phyloP scores from a whole-genome alignment of 257 asterid genomes.

The Solanum piurae region DNA sequence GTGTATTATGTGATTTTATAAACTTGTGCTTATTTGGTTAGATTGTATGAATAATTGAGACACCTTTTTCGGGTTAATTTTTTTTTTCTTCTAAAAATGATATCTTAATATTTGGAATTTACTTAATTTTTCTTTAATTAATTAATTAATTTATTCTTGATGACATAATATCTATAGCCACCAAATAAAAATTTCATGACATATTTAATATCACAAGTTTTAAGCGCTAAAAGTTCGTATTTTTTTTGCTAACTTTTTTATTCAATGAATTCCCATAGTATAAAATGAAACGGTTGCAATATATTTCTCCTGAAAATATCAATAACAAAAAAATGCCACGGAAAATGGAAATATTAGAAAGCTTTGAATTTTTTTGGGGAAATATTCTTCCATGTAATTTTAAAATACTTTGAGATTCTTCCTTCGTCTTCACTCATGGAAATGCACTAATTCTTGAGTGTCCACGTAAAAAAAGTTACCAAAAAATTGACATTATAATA shows the following conservation, averaged over 20 bases:
- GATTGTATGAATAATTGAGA: no score
- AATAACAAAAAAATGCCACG: not conserved
- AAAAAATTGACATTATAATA: not conserved
- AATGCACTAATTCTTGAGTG: not conserved
- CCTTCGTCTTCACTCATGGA: not conserved
- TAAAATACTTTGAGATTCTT: not conserved
- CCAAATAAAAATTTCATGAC: no score
- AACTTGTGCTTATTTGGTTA: no score
- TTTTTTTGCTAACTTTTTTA: not conserved
- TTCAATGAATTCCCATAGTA: no score
- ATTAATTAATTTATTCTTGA: not conserved
- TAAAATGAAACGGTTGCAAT: not conserved
- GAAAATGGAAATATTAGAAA: not conserved
- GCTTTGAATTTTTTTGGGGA: not conserved
- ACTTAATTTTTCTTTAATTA: no score
- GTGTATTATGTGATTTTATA: no score
- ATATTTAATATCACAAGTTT: not conserved
- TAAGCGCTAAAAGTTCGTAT: not conserved
- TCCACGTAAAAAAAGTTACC: not conserved
- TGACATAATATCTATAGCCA: not conserved
- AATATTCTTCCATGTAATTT: not conserved
- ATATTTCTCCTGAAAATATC: not conserved
- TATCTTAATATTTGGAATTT: no score
- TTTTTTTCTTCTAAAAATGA: no score
- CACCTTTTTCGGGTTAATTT: no score